Conservation (phyloP, 2,329 filamentous ascomycete species). For the Grosmannia penicillata region DNA sequence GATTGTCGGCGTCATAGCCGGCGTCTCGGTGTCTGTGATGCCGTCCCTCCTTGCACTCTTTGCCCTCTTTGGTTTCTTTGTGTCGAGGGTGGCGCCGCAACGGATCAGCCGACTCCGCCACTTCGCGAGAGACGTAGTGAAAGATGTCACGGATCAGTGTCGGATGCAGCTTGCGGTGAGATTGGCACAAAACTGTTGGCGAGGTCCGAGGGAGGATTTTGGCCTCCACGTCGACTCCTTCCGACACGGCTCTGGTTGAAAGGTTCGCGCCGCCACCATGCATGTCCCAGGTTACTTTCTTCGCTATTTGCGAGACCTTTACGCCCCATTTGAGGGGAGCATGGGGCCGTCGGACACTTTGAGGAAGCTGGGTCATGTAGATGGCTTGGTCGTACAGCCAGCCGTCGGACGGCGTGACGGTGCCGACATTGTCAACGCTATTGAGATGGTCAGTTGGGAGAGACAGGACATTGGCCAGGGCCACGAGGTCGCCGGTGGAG, state of each 20-base stretch:
- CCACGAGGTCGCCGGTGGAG: background rate
- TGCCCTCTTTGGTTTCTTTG: background rate
- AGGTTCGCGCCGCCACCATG: conserved; percentile 4
- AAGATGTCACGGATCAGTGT: conserved; percentile 10
- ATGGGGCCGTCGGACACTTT: background rate
- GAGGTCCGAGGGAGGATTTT: background rate
- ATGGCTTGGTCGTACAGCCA: conserved; percentile 8
- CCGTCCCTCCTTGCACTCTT: background rate
- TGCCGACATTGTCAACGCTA: background rate
- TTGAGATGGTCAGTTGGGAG: conserved; percentile 3
- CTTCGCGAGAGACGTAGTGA: conserved; percentile 19
- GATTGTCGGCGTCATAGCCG: background rate
- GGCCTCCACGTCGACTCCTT: conserved; percentile 2
- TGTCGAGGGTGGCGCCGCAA: conserved; percentile 6
- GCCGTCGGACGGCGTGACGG: background rate
- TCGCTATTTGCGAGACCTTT: conserved; percentile 15
- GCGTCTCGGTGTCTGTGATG: background rate
- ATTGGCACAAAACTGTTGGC: conserved; percentile 11
- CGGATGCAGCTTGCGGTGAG: conserved; percentile 11
- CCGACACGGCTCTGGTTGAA: conserved; percentile 5
- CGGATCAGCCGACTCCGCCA: conserved; percentile 7
- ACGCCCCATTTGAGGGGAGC: conserved; percentile 18
- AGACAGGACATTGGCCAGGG: conserved; percentile 4
- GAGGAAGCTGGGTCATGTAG: conserved; percentile 5
- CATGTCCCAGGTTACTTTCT: conserved; percentile 3